These are phyloP conservation scores for Epicoccum nigrum DNA, from an alignment of 2,329 filamentous ascomycete species.

Conservation along the genomic window DNA sequence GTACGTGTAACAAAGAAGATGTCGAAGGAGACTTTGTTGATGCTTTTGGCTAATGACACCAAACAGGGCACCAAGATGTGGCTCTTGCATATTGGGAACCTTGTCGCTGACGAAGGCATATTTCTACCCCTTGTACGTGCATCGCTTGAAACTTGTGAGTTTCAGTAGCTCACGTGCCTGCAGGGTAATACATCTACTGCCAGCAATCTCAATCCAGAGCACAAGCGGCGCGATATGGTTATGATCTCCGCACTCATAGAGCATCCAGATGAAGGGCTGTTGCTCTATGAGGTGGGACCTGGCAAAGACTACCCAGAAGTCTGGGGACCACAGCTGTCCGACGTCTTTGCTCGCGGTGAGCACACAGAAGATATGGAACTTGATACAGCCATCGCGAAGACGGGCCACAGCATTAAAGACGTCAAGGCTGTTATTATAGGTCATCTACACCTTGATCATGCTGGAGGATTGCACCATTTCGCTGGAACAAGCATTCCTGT, in stretches of 20 bases:
- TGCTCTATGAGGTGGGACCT: slow-evolving; percentile 46
- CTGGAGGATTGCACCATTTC: slow-evolving; percentile 46
- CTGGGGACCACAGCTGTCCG: slow-evolving; percentile 37
- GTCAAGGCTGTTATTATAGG: slow-evolving; percentile 47
- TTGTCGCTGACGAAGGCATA: slow-evolving; percentile 45
- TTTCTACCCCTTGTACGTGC: slow-evolving; percentile 38
- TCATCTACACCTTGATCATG: slow-evolving; percentile 48
- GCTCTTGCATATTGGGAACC: slow-evolving; percentile 42
- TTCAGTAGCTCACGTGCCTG: not conserved
- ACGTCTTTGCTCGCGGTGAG: slow-evolving; percentile 40
- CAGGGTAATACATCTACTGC: slow-evolving; percentile 20
- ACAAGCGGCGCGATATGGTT: slow-evolving; percentile 32
- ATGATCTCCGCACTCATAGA: slow-evolving; percentile 36
- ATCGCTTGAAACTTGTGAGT: too few relatives aligned
- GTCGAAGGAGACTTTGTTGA: too few relatives aligned
- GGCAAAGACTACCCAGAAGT: slow-evolving; percentile 16
- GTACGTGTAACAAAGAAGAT: not conserved
- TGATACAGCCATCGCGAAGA: slow-evolving; percentile 29
- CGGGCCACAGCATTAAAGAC: slow-evolving; percentile 45
- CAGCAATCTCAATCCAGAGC: slow-evolving; percentile 2
- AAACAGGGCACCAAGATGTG: slow-evolving; percentile 1
- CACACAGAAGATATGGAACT: slow-evolving; percentile 28
- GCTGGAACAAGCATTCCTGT: slow-evolving; percentile 43
- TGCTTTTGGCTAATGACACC: too few relatives aligned
- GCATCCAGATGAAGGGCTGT: slow-evolving; percentile 44